These are phyloP conservation scores for Tylopilus rubrobrunneus DNA, from an alignment of 768 basidiomycete species.

Conservation along the genomic window DNA sequence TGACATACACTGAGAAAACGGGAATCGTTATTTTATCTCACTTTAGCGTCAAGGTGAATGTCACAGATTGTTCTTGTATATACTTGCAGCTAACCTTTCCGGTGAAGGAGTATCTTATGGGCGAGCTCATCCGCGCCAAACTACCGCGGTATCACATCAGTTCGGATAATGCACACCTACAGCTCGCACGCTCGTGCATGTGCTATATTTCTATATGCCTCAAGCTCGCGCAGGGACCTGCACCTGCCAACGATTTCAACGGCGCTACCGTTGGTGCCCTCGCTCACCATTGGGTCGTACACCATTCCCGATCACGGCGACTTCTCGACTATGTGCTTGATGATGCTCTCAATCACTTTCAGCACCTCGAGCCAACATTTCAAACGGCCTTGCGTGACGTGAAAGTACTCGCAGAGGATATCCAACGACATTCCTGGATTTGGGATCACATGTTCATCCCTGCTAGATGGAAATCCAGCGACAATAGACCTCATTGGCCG, in stretches of 20 bases:
- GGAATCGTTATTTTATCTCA: conserved; percentile 2
- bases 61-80: background rate
- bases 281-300: background rate
- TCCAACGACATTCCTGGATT: background rate
- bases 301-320: background rate
- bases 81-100: background rate
- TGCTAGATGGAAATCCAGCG: background rate
- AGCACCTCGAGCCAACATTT: background rate
- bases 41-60: conserved; percentile 1
- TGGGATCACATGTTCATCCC: background rate
- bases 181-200: background rate
- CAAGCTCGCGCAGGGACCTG: background rate
- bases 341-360: background rate
- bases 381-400: background rate
- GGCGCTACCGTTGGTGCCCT: too few relatives aligned
- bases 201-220: conserved; percentile 4
- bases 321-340: background rate
- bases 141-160: background rate
- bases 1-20: conserved; percentile 2
- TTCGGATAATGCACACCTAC: background rate
- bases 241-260: background rate
- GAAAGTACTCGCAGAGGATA: background rate
- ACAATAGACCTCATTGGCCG: background rate
- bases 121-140: background rate
- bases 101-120: conserved; percentile 1